Base-by-base conservation (phyloP, 2,329 filamentous ascomycete genomes). In the Dothidotthia symphoricarpi region DNA sequence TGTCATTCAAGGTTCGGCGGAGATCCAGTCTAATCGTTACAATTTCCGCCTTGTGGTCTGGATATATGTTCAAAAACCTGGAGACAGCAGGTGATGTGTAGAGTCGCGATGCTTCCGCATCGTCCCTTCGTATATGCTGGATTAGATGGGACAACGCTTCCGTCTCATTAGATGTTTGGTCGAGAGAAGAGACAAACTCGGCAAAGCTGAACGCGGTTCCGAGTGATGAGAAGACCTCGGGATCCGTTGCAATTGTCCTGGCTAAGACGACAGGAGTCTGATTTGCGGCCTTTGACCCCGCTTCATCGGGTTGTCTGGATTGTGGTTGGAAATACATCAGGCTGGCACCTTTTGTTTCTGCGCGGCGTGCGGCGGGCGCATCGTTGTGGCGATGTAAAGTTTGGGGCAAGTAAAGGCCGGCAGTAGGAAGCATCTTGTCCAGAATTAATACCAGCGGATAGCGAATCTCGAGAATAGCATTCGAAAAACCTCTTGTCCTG, bases 61-160 rank as follows among this genome's bases (percentile, higher is more conserved):
- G 53, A 28, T 44, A 56, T 8, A 43, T 36, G 6, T 57, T 49
- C 16, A 58, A 43, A 22, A 59, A 61, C 6, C 44, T 48, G 12
- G 29, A 34, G 10, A 62, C 48, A 2, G 44, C 40, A 11, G 42
- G 43, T n/a, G 43, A 50, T 4, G 40, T n/a, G 16, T 46, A 55
- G 0, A 66, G 53, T 17, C 60, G 55, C 11, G 46, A 47, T 27
- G 58, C 59, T 40, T 62, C 57, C 5, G 45, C 41, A 2, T 60
- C 34, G 19, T 64, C 59, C 22, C 52, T 45, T 19, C 49, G 54
- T 13, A 63, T 54, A 30, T 52, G 53, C 24, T 57, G 49, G 27
- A 64, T 55, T 3, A 61, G 40, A 14, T 40, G 41, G 25, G 57
- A 44, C 35, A 64, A 57, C 6, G 49, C 28, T 24, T 49, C 37